Percentiles rank a stretch among this genome's conserved stretches.
These are phyloP conservation scores for Quercus parvula DNA, from an alignment of 306 rosid genomes.

Conservation along the genomic window DNA sequence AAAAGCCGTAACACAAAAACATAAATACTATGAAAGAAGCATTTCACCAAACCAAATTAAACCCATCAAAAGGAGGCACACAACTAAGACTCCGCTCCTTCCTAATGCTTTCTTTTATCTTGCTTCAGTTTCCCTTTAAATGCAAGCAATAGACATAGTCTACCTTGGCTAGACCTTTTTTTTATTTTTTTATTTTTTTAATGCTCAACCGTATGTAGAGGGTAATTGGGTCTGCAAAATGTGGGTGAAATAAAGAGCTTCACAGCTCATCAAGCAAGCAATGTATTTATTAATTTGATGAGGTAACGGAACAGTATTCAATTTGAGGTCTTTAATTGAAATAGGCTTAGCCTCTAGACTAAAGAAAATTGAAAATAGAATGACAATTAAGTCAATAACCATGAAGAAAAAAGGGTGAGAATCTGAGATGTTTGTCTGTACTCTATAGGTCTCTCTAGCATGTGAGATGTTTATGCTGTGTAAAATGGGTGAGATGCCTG, in stretches of 20 bases:
- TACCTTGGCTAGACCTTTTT: conserved; percentile 15
- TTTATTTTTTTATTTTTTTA: neutral
- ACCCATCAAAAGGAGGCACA: conserved; percentile 1
- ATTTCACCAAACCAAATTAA: conserved; percentile 29
- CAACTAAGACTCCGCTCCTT: conserved; percentile 18
- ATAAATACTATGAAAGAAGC: conserved; percentile 32
- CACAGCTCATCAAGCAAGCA: conserved; percentile 25
- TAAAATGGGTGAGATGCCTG: neutral
- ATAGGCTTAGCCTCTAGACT: neutral
- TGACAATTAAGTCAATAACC: too few relatives aligned
- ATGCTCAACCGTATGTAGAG: conserved; percentile 14
- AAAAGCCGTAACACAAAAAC: neutral
- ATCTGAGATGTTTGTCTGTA: too few relatives aligned
- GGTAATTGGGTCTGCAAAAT: conserved; percentile 13
- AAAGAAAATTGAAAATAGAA: neutral
- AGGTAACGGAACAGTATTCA: neutral
- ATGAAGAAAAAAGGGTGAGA: too few relatives aligned
- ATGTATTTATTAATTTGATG: conserved; percentile 4
- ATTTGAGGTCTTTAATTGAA: conserved; percentile 2
- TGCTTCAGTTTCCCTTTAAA: conserved; percentile 31
- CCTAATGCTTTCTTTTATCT: conserved; percentile 20
- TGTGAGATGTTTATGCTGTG: too few relatives aligned
- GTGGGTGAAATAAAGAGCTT: conserved; percentile 3
- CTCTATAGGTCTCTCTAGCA: too few relatives aligned
- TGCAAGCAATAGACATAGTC: conserved; percentile 37